Evolutionary conservation across 805 yeast genomes (phyloP).

Genomic region (Candida alai): DNA sequence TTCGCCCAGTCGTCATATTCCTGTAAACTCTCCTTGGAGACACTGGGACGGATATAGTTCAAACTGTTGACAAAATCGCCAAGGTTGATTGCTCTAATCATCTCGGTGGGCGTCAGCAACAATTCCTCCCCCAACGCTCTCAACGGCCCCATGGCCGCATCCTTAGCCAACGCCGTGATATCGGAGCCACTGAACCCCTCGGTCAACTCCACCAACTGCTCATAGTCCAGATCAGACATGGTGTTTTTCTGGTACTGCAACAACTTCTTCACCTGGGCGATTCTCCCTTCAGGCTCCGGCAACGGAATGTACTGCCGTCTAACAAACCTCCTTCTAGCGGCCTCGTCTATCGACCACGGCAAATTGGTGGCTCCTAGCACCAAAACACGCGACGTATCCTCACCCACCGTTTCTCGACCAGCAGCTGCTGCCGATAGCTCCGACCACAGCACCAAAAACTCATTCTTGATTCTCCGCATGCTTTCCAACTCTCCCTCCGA

Average conservation of each 20-base stretch:
- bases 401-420: slow-evolving; percentile 52
- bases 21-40: slow-evolving; percentile 71
- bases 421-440: slow-evolving; percentile 83
- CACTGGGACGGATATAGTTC: slow-evolving; percentile 81
- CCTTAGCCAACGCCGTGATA: slow-evolving; percentile 88
- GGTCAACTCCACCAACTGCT: slow-evolving; percentile 59
- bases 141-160: slow-evolving; percentile 97
- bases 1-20: slow-evolving; percentile 88
- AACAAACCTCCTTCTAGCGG: slow-evolving; percentile 90
- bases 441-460: slow-evolving; percentile 92
- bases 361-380: slow-evolving; percentile 93
- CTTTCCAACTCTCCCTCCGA: slow-evolving; percentile 80
- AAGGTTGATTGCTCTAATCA: slow-evolving; percentile 70
- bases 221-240: slow-evolving; percentile 59
- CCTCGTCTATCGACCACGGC: slow-evolving; percentile 98
- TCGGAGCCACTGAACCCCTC: slow-evolving; percentile 89
- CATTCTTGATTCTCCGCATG: slow-evolving; percentile 85
- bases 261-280: slow-evolving; percentile 64
- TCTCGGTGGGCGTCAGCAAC: slow-evolving; percentile 62
- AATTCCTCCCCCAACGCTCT: slow-evolving; percentile 85
- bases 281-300: slow-evolving; percentile 82
- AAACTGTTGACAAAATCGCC: slow-evolving; percentile 75
- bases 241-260: slow-evolving; percentile 70
- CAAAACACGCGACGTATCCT: slow-evolving; percentile 58
- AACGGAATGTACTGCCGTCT: slow-evolving; percentile 90